Conservation (phyloP, 1,139 yeast genomes). For the Blastobotrys buckinghamii region DNA sequence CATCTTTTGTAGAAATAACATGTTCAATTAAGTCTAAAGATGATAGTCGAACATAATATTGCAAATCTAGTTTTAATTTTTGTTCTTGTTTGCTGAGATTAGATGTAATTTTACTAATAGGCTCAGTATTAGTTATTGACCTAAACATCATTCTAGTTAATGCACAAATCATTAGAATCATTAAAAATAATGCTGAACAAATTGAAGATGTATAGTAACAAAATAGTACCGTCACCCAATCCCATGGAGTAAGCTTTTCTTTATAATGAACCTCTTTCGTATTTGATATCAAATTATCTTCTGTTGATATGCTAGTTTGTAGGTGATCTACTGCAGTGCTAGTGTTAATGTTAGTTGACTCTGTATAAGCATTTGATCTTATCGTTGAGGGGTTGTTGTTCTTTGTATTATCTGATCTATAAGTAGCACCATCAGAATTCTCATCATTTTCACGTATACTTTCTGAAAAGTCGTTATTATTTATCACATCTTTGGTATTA, state of each 20-base stretch:
- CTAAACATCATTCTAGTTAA: slow-evolving; percentile 10
- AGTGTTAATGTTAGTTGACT: background rate
- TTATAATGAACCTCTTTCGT: background rate
- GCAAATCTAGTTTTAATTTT: slow-evolving; percentile 43
- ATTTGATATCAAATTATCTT: background rate
- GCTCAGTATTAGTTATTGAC: background rate
- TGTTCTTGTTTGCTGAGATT: slow-evolving; percentile 25
- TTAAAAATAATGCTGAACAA: slow-evolving; percentile 30
- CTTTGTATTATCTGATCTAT: too few species aligned
- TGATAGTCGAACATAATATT: slow-evolving; percentile 59
- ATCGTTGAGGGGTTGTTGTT: too few species aligned
- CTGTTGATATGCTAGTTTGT: background rate
- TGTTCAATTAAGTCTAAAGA: slow-evolving; percentile 56
- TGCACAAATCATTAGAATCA: slow-evolving; percentile 31
- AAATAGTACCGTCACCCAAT: slow-evolving; percentile 6
- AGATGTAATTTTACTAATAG: background rate
- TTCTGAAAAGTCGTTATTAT: too few species aligned
- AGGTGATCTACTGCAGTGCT: too few species aligned
- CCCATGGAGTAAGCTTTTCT: background rate
- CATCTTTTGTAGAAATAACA: slow-evolving; percentile 70
- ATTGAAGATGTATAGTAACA: slow-evolving; percentile 26
- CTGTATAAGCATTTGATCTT: too few species aligned
- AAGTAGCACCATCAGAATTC: too few species aligned
- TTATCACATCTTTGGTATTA: too few species aligned
- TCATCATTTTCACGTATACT: too few species aligned